A percentile compares a stretch with the other conserved stretches of the same genome.
phyloP scores from a whole-genome alignment of 139 green algal genomes.

The Tetraselmis striata region DNA sequence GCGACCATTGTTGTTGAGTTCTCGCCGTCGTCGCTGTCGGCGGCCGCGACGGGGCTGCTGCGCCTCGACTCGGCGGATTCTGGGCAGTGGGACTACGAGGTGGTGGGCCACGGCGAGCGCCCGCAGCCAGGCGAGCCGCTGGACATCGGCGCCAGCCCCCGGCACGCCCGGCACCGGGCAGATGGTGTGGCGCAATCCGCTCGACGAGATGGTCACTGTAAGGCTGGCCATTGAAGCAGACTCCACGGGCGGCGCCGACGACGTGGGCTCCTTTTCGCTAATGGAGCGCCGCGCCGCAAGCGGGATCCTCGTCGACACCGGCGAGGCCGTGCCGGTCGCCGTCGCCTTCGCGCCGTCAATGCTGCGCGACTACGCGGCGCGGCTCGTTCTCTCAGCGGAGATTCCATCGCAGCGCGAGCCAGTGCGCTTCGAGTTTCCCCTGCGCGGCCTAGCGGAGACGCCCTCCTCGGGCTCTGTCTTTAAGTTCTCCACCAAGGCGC shows the following conservation, averaged over 20 bases:
- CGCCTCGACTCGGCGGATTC: not conserved
- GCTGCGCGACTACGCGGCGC: not conserved
- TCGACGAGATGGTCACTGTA: not conserved
- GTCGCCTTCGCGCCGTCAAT: not conserved
- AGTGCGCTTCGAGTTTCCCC: not conserved
- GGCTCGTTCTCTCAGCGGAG: not conserved
- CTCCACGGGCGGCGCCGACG: too few species aligned
- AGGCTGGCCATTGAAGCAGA: not conserved
- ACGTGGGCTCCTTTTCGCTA: not conserved
- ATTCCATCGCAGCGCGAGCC: not conserved
- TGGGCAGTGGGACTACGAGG: conserved; percentile 15
- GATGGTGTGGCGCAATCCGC: not conserved
- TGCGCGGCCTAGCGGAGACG: not conserved
- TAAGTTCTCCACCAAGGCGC: not conserved
- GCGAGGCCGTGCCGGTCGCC: not conserved
- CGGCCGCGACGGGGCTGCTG: conserved; percentile 11
- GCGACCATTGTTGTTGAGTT: conserved; percentile 11
- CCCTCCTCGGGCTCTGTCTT: not conserved
- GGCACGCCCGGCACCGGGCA: not conserved
- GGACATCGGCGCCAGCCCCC: not conserved
- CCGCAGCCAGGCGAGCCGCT: not conserved
- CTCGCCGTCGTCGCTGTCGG: conserved; percentile 5
- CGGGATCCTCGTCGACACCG: not conserved
- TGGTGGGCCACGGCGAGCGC: not conserved
- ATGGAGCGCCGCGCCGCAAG: not conserved